A percentile compares a stretch with the other conserved stretches of the same genome.
These are phyloP conservation scores for Blattamonas nauphoetae DNA, from an alignment of 78 protist species.

Conservation along the genomic window DNA sequence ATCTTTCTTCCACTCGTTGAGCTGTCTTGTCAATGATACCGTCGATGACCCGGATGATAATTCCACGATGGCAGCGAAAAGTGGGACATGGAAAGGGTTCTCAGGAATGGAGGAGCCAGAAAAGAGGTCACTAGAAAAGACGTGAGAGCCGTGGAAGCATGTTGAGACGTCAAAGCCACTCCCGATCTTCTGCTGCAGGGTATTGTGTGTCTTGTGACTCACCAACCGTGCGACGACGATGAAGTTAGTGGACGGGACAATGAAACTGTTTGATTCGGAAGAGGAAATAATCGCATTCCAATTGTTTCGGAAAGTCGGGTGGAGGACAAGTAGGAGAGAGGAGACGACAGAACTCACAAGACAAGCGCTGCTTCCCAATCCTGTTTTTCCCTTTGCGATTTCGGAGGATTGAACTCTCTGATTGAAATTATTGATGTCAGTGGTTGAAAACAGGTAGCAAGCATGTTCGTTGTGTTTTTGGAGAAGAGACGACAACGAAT, in stretches of 20 bases:
- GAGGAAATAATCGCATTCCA: background rate
- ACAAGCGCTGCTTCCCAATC: background rate
- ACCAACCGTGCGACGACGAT: background rate
- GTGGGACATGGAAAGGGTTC: no score
- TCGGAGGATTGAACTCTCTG: no score
- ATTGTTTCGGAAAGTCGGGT: background rate
- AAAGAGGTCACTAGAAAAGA: background rate
- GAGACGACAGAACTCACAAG: background rate
- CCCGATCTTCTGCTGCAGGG: background rate
- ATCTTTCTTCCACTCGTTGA: background rate
- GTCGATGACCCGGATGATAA: background rate
- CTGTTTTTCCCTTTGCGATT: background rate
- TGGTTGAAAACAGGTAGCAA: no score
- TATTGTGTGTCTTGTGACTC: background rate
- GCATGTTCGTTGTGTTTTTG: no score
- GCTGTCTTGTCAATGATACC: background rate
- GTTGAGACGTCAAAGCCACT: background rate
- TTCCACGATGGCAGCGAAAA: background rate
- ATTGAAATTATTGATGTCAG: no score
- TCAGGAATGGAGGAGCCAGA: no score
- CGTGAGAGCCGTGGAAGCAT: background rate
- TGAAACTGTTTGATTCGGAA: background rate
- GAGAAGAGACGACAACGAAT: no score
- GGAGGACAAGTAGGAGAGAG: background rate
- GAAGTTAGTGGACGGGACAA: background rate